Evolutionary conservation across 306 rosid genomes (phyloP), one percentile per base, ranked within the genome.

Genomic region (Quercus robur): DNA sequence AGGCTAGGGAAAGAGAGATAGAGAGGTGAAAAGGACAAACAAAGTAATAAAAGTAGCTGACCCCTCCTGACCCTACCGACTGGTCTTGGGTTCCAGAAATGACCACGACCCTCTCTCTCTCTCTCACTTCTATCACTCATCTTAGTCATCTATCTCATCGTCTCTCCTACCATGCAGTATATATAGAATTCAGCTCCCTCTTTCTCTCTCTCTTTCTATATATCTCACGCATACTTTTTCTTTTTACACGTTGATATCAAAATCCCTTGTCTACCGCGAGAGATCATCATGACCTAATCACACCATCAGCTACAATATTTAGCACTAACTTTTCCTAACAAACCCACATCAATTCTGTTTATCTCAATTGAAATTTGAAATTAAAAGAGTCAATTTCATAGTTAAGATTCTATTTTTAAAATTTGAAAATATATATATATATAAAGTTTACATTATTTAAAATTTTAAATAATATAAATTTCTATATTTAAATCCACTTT

Each of bases 261-360:
- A 73, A 83, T 70, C 69, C 46, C 74, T 35, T 21, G 20, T 49
- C 64, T 58, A 58, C 46, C 41, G 80, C 80, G 62, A 51, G 54
- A 51, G 61, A 71, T 79, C 84, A 84, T 79, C 75, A 79, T 84
- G 86, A 84, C 86, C 86, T 75, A 79, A 79, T 79, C 67, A 79
- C 70, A 15, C 73, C 81, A 79, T 83, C 86, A 75, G 75, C 59
- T 20, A 19, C 17, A 68, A 10, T 19, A 33, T 35, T 17, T 15
- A 17, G 38, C 51, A 66, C 49, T 18, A 69, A 33, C 33, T 20
- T 5, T 17, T 59, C 23, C 25, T 69, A 56, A 41, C 30, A 2
- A 11, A 35, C 46, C 12, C 46, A 41, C 46, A 41, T 41, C 46
- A 41, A 41, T 41, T 41, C 46, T 8, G 0, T 41, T 41, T 41